Base-by-base conservation (phyloP, 1,284 basidiomycete genomes). In the Mycosarcoma maydis region DNA sequence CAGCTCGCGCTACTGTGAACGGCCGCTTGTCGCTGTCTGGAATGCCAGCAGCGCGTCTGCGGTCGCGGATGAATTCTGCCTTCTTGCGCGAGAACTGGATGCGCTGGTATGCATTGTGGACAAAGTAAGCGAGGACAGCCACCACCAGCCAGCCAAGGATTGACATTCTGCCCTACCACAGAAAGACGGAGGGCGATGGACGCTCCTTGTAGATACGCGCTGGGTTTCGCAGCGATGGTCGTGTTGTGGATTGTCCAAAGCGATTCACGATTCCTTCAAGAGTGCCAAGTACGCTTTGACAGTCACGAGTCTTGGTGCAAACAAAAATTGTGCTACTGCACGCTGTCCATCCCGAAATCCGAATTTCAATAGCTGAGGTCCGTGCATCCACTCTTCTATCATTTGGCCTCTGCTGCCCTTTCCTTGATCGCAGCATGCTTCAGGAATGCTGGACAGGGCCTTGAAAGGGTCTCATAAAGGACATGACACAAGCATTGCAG, bases 1-100 rank as follows among this genome's bases (percentile, higher is more conserved):
- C 71, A 0, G 61, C 55, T 17, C 66, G 43, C 5, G 73, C 73
- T 36, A 68, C 43, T 0, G 61, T 66, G 29, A 75, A 75, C 0
- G 73, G 73, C 16, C 73, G 47, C 4, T 54, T 20, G 30, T 75
- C 73, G 20, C 61, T 55, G 38, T 75, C 73, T 6, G 70, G 71
- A 29, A 75, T 75, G 10, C 73, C 73, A 10, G 73, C 73, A 23
- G 61, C 71, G 20, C 73, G 50, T 38, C 73, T 51, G 38, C 67
- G 58, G 8, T 65, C 67, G 32, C 60, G 65, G 11, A 64, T 39
- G 37, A 58, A 60, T n/a, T 70, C 54, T 27, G 66, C 54, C 34
- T 45, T 52, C 50, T 58, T 62, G 66, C 66, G 66, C 10, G 66
- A 45, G 26, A 43, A 26, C 26, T 62, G 58, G 6, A 69, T 20